A percentile compares a stretch with the other conserved stretches of the same genome.
phyloP scores from a whole-genome alignment of 2,329 filamentous ascomycete genomes.

The Knoxdaviesia capensis region DNA sequence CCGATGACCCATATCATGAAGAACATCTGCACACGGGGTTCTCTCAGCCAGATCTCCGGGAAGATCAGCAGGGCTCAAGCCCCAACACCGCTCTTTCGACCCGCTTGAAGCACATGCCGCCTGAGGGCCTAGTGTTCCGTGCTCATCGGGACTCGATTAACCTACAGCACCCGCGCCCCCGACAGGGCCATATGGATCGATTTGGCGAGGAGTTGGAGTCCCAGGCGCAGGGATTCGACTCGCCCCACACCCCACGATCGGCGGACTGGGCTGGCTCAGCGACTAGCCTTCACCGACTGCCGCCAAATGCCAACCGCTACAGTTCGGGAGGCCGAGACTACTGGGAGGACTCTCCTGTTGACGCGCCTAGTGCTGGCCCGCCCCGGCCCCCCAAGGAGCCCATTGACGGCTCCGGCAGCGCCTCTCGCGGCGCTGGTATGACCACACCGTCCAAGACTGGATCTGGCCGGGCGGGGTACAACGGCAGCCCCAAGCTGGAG shows the following conservation, averaged over 20 bases:
- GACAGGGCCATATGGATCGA: constrained; percentile 51
- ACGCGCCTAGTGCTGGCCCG: constrained; percentile 24
- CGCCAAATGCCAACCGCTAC: constrained; percentile 24
- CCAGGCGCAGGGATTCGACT: constrained; percentile 48
- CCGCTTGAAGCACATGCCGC: constrained; percentile 23
- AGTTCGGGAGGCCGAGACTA: constrained; percentile 21
- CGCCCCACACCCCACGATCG: constrained; percentile 37
- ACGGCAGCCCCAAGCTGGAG: constrained; percentile 31
- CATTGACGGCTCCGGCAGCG: constrained; percentile 14
- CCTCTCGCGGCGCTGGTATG: constrained; percentile 4
- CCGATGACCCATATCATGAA: constrained; percentile 33
- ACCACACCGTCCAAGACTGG: constrained; percentile 13
- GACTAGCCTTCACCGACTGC: constrained; percentile 34
- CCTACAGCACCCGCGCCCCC: constrained; percentile 60
- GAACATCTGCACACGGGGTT: constrained; percentile 40
- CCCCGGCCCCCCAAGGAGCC: constrained; percentile 44
- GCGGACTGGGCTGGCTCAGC: constrained; percentile 42
- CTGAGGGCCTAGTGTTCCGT: constrained; percentile 59
- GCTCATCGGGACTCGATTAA: constrained; percentile 66
- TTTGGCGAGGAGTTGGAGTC: constrained; percentile 57
- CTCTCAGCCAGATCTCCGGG: constrained; percentile 27
- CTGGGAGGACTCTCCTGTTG: constrained; percentile 12
- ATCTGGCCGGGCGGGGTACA: constrained; percentile 5
- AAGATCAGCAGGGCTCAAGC: constrained; percentile 8
- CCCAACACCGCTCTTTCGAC: constrained; percentile 9